Evolutionary conservation across 768 basidiomycete genomes (phyloP).

Genomic region (Lactarius pseudohatsudake): DNA sequence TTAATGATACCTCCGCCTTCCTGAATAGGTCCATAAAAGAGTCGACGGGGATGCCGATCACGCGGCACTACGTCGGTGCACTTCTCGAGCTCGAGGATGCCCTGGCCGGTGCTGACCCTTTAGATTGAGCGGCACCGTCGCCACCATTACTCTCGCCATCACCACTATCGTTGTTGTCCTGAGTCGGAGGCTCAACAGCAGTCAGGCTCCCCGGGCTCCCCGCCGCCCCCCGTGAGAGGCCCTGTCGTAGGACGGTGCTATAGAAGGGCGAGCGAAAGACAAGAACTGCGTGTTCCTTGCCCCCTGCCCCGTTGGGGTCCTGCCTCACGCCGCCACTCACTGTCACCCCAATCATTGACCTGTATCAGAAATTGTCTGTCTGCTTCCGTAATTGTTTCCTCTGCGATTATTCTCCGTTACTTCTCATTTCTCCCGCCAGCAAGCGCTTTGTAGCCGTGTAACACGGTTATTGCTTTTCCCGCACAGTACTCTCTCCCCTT

Average conservation of each 20-base stretch:
- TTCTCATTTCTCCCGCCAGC: neutral
- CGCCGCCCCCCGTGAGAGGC: neutral
- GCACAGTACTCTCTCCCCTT: neutral
- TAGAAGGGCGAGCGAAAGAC: neutral
- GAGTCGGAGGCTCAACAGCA: neutral
- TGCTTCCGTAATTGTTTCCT: neutral
- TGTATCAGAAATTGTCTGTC: neutral
- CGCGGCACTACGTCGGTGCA: conserved; percentile 47
- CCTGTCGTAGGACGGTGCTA: neutral
- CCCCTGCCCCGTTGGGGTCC: neutral
- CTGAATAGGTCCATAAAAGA: conserved; percentile 43
- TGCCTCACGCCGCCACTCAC: neutral
- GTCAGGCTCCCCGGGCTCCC: no score
- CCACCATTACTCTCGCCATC: neutral
- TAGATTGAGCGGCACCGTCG: neutral
- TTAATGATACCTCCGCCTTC: neutral
- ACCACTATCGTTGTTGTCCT: neutral
- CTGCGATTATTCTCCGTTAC: neutral
- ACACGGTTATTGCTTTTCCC: neutral
- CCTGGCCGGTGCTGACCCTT: conserved; percentile 30
- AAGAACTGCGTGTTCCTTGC: neutral
- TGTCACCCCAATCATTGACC: neutral
- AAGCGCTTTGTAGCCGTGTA: neutral
- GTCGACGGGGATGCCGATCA: conserved; percentile 59
- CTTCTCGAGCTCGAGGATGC: conserved; percentile 50